Conservation (phyloP, 1,139 yeast species). For the Candida frijolesensis region DNA sequence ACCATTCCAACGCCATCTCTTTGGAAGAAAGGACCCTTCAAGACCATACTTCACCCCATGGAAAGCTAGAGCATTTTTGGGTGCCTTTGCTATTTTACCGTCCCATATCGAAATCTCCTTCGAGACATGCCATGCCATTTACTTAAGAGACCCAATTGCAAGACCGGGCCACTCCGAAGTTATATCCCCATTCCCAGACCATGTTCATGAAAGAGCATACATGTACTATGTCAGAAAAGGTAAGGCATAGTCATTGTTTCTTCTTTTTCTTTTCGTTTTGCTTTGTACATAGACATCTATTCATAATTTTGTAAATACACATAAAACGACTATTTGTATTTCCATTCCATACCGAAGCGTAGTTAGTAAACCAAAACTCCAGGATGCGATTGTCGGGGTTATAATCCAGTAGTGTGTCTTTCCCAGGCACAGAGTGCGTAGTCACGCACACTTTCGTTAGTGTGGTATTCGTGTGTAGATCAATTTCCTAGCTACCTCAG, state of each 20-base stretch:
- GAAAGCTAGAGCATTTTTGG: conserved; percentile 91
- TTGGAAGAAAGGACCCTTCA: conserved; percentile 74
- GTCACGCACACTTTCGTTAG: too few species aligned
- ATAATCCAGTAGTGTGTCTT: too few species aligned
- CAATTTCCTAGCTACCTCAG: too few species aligned
- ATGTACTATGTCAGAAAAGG: conserved; percentile 90
- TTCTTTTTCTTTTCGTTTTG: not conserved
- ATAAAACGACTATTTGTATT: not conserved
- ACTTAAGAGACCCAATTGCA: conserved; percentile 94
- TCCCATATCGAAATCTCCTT: conserved; percentile 89
- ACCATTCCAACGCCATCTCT: conserved; percentile 78
- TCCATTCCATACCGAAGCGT: not conserved
- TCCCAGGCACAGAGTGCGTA: too few species aligned
- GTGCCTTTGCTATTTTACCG: conserved; percentile 91
- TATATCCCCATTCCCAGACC: conserved; percentile 82
- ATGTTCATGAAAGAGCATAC: conserved; percentile 91
- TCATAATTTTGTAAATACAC: conserved; percentile 6
- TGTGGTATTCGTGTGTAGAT: too few species aligned
- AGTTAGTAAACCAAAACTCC: too few species aligned
- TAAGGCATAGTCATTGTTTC: conserved; percentile 34
- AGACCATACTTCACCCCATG: conserved; percentile 95
- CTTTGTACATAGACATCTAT: conserved; percentile 11
- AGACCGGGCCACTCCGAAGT: conserved; percentile 97
- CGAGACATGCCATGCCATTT: conserved; percentile 91
- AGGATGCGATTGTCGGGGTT: too few species aligned